These are phyloP conservation scores for Sedum album DNA, from an alignment of 164 flowering plant genomes.

Conservation along the genomic window DNA sequence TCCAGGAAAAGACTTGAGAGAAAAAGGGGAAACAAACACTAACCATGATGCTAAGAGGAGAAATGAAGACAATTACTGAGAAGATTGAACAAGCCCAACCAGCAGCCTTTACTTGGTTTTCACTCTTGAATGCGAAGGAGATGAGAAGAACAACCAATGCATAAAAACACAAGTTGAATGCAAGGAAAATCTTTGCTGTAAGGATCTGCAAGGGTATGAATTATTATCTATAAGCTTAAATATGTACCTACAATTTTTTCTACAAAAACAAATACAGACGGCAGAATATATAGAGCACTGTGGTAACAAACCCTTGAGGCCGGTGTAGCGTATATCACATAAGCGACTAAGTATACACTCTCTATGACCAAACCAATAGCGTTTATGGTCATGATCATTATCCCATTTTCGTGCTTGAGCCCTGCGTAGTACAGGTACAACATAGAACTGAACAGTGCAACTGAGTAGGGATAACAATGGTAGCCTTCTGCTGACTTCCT, in stretches of 20 bases:
- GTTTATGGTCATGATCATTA: not conserved
- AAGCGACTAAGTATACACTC: not conserved
- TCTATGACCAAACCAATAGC: not conserved
- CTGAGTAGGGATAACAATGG: not conserved
- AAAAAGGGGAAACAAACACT: not conserved
- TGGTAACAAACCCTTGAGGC: not conserved
- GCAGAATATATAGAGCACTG: not conserved
- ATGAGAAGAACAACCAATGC: not conserved
- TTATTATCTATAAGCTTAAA: not conserved
- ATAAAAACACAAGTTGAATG: not conserved
- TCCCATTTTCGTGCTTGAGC: conserved; percentile 1
- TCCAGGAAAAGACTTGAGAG: not conserved
- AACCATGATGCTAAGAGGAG: conserved; percentile 2
- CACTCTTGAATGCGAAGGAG: not conserved
- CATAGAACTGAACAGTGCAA: not conserved
- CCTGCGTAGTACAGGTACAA: conserved; percentile 1
- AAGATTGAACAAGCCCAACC: not conserved
- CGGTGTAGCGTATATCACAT: not conserved
- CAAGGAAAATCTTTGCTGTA: not conserved
- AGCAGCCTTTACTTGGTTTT: not conserved
- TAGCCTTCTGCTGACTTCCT: not conserved
- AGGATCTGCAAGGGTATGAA: not conserved
- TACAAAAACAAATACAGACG: not conserved
- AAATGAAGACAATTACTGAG: not conserved
- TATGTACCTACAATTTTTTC: not conserved